phyloP scores from a whole-genome alignment of 2,329 filamentous ascomycete genomes.

The Fusarium newnesense region DNA sequence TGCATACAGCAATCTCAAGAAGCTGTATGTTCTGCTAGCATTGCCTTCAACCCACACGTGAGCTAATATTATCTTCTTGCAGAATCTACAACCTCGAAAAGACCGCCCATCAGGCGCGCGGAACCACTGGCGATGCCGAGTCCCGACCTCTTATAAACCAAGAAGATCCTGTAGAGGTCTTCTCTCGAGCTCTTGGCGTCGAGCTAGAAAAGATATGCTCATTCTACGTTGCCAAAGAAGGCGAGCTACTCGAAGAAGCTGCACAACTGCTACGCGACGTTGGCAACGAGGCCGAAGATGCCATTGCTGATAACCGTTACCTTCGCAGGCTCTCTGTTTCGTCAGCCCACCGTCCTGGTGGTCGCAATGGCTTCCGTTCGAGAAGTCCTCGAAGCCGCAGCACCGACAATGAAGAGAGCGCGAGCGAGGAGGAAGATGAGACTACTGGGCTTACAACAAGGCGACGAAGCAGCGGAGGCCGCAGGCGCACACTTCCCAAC shows the following conservation, averaged over 20 bases:
- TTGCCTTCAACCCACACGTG: not conserved
- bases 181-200: slow-evolving; percentile 81
- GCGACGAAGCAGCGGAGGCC: slow-evolving; percentile 53
- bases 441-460: slow-evolving; percentile 64
- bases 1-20: slow-evolving; percentile 98
- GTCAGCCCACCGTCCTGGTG: slow-evolving; percentile 21
- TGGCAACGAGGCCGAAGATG: slow-evolving; percentile 70
- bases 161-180: slow-evolving; percentile 82
- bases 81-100: slow-evolving; percentile 98
- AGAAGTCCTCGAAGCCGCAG: slow-evolving; percentile 55
- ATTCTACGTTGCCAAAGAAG: slow-evolving; percentile 91
- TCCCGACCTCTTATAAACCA: slow-evolving; percentile 81
- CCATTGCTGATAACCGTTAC: slow-evolving; percentile 54
- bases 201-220: slow-evolving; percentile 94
- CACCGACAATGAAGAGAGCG: slow-evolving; percentile 71
- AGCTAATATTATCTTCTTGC: slow-evolving; percentile 48
- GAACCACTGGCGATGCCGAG: slow-evolving; percentile 74
- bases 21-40: slow-evolving; percentile 74
- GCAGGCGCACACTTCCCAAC: slow-evolving; percentile 53
- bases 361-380: slow-evolving; percentile 37
- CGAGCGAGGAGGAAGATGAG: slow-evolving; percentile 72
- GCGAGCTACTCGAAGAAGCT: slow-evolving; percentile 85
- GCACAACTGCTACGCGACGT: slow-evolving; percentile 81
- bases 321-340: slow-evolving; percentile 48
- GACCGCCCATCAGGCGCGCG: slow-evolving; percentile 71